A percentile compares a stretch with the other conserved stretches of the same genome.
phyloP scores from a whole-genome alignment of 163 green algal species.

The Volvox carteri region DNA sequence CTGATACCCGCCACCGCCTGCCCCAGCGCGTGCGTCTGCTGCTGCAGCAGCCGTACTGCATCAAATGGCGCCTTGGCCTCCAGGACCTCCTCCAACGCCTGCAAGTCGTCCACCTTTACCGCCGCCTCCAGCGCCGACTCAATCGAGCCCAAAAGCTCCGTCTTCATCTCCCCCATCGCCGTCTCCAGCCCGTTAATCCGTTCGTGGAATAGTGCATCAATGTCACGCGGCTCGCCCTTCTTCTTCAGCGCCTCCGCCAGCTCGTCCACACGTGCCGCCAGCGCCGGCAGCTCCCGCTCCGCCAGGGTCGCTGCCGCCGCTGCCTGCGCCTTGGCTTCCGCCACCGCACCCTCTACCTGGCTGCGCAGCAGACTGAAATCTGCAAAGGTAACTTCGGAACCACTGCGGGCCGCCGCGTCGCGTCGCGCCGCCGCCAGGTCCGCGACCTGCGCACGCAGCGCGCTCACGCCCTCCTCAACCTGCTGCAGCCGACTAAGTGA shows the following conservation, averaged over 20 bases:
- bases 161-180: conserved; percentile 35
- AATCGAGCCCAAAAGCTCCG: conserved; percentile 20
- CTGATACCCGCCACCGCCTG: conserved; percentile 26
- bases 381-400: conserved; percentile 60
- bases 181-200: conserved; percentile 58
- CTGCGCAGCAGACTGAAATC: conserved; percentile 55
- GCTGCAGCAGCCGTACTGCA: conserved; percentile 43
- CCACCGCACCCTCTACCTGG: conserved; percentile 34
- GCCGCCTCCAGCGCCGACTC: conserved; percentile 28
- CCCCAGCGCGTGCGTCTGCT: conserved; percentile 33
- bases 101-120: conserved; percentile 35
- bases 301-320: not conserved
- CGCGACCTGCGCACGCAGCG: conserved; percentile 27
- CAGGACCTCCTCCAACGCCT: conserved; percentile 40
- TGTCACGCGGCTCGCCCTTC: conserved; percentile 60
- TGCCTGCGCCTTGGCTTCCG: conserved; percentile 5
- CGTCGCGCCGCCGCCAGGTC: conserved; percentile 14
- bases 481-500: conserved; percentile 26
- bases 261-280: conserved; percentile 40
- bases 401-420: conserved; percentile 35
- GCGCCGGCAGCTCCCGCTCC: conserved; percentile 46
- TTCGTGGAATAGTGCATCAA: conserved; percentile 67
- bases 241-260: conserved; percentile 48
- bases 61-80: conserved; percentile 25
- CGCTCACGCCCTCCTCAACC: conserved; percentile 37